phyloP scores from a whole-genome alignment of 176 grass and related monocot species.

The Eremochloa ophiuroides region DNA sequence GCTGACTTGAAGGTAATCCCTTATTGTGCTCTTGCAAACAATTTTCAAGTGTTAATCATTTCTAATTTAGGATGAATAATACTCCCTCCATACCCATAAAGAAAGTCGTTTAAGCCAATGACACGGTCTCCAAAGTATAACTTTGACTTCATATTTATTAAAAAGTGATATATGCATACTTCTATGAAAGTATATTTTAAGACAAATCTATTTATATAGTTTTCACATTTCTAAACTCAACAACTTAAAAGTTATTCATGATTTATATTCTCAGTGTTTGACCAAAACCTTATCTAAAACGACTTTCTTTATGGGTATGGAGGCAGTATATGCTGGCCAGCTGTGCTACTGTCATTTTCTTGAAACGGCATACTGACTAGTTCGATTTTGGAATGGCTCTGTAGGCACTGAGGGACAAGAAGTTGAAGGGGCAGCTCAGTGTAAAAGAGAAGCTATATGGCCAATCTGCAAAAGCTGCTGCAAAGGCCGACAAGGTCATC shows the following conservation, averaged over 20 bases:
- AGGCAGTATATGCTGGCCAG: not conserved
- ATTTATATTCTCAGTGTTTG: no score
- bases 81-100: no score
- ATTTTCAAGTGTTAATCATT: not conserved
- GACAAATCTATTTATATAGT: no score
- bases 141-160: no score
- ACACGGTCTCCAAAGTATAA: no score
- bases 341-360: not conserved
- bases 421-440: constrained; percentile 65
- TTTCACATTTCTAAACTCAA: no score
- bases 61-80: not conserved
- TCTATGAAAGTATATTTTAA: no score
- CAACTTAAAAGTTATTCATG: no score
- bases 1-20: constrained; percentile 54
- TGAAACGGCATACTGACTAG: not conserved
- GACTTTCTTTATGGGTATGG: no score
- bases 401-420: constrained; percentile 70
- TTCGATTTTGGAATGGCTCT: constrained; percentile 18
- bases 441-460: constrained; percentile 73
- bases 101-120: no score
- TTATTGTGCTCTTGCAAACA: constrained; percentile 1
- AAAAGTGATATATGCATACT: no score
- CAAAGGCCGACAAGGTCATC: constrained; percentile 62
- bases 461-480: constrained; percentile 72
- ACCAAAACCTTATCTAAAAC: no score